A percentile compares a stretch with the other conserved stretches of the same genome.
Evolutionary conservation across 2,329 filamentous ascomycete genomes (phyloP).

Genomic region (Talaromyces sp.): DNA sequence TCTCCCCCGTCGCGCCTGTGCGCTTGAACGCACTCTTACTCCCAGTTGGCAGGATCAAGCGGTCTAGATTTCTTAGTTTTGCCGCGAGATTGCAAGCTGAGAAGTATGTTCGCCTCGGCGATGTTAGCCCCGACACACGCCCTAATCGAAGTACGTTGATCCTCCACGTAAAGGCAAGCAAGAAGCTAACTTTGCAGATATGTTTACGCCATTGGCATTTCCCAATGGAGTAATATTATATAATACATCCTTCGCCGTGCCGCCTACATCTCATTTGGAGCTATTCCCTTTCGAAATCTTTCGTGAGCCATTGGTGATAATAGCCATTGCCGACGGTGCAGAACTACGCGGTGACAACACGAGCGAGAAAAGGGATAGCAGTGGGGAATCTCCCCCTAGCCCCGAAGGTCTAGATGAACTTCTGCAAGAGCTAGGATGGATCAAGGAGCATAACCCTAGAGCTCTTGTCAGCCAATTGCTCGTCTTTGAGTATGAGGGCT

Average conservation of each 20-base stretch:
- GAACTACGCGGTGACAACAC: conserved; percentile 50
- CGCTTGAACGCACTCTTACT: conserved; percentile 82
- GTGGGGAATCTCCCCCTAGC: conserved; percentile 28
- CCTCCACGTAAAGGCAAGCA: not conserved
- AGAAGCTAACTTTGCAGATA: conserved; percentile 52
- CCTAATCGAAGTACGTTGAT: conserved; percentile 73
- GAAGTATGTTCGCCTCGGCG: conserved; percentile 75
- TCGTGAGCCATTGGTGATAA: conserved; percentile 73
- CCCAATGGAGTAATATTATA: conserved; percentile 82
- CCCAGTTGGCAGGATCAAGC: conserved; percentile 79
- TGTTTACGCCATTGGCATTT: conserved; percentile 89
- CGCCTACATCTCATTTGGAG: conserved; percentile 71
- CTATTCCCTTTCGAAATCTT: conserved; percentile 87
- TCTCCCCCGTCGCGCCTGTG: conserved; percentile 86
- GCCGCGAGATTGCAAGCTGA: conserved; percentile 71
- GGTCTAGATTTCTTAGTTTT: conserved; percentile 72
- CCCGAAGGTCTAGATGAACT: conserved; percentile 35
- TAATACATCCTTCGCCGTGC: conserved; percentile 74
- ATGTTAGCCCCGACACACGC: conserved; percentile 77
- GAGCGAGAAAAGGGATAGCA: conserved; percentile 9
- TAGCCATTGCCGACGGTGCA: conserved; percentile 77
- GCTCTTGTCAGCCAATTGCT: conserved; percentile 73
- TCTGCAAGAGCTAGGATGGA: conserved; percentile 60
- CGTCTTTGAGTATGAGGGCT: conserved; percentile 66
- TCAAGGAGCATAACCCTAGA: conserved; percentile 68